Base-by-base conservation (phyloP, 768 basidiomycete genomes). In the Leccinum obscurum region DNA sequence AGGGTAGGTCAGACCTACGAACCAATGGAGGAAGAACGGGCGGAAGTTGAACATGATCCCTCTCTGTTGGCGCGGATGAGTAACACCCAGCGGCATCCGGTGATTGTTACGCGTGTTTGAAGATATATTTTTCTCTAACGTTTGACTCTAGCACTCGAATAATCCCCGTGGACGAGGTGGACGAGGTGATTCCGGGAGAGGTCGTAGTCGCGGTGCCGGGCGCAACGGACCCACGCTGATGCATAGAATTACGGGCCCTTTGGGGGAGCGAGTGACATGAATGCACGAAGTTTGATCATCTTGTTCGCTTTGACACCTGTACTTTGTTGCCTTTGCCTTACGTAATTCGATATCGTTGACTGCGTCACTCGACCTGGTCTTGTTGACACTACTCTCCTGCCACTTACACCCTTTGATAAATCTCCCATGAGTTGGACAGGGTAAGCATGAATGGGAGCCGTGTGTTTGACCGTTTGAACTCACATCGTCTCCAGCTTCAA, bases 401-500 rank as follows among this genome's bases (percentile, higher is more conserved):
- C 17, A 10, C 32, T 34, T 20, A 22, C 52, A 50, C 34, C 20
- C 32, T 17, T 26, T 6, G 28, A 44, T 22, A 22, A 13, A 37
- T 28, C 8, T 24, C 22, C 34, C 24, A 83, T 85, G 83, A 85
- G 83, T 62, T 85, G 83, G 83, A 77, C 80, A 68, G 83, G 83
- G 83, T 84, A 66, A 14, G 64, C 8, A 28, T 8, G 8, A 28
- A 28, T 28, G 28, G 28, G 8, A 8, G 28, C 28, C 1, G 28
- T 28, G 8, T 28, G 3, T 26, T 52, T 14, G 34, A 22, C 26
- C 8, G 20, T 20, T 13, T 17, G 14, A 49, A 17, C 57, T 60
- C 28, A 62, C 35, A 7, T 35, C 61, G 46, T 55, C 28, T 37
- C 54, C 69, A 93, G 95, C 64, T 89, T 97, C 80, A 96, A 96